A percentile compares a stretch with the other conserved stretches of the same genome.
phyloP scores from a whole-genome alignment of 2,329 filamentous ascomycete genomes.

The Microdochium trichocladiopsis region DNA sequence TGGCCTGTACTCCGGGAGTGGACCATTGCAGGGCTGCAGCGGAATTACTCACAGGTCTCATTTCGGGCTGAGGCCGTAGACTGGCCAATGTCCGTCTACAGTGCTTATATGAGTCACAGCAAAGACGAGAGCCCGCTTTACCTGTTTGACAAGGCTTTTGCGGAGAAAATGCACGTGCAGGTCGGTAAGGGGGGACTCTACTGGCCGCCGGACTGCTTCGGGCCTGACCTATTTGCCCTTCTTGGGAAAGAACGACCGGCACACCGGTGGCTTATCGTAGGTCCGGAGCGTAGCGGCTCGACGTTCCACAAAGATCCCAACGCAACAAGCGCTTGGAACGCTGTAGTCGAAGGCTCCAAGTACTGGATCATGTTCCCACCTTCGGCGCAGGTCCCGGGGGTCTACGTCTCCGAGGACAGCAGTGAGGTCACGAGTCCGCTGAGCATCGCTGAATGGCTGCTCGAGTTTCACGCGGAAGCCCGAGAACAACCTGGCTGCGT shows the following conservation, averaged over 20 bases:
- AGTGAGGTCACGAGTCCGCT: slow-evolving; percentile 91
- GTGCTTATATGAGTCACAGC: slow-evolving; percentile 73
- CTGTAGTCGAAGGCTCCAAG: slow-evolving; percentile 80
- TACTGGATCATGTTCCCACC: slow-evolving; percentile 99
- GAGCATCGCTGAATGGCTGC: slow-evolving; percentile 93
- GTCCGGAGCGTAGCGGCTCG: slow-evolving; percentile 78
- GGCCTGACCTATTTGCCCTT: slow-evolving; percentile 76
- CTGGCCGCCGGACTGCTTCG: slow-evolving; percentile 78
- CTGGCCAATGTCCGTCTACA: slow-evolving; percentile 78
- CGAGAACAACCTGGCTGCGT: slow-evolving; percentile 67
- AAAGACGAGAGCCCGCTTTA: slow-evolving; percentile 86
- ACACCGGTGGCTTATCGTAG: slow-evolving; percentile 87
- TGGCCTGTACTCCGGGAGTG: slow-evolving; percentile 77
- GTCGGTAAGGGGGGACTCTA: slow-evolving; percentile 56
- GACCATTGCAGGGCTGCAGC: slow-evolving; percentile 61
- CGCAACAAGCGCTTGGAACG: slow-evolving; percentile 83
- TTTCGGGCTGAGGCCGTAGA: slow-evolving; percentile 93
- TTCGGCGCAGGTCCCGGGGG: slow-evolving; percentile 71
- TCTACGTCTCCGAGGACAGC: slow-evolving; percentile 82
- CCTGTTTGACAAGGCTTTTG: slow-evolving; percentile 83
- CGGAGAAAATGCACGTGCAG: slow-evolving; percentile 71
- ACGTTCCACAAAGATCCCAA: slow-evolving; percentile 88
- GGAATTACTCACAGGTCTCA: slow-evolving; percentile 55
- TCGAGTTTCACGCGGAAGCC: slow-evolving; percentile 82
- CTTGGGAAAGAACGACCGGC: slow-evolving; percentile 75